Conservation (phyloP, 306 rosid species). For the Gastrolobium bilobum region DNA sequence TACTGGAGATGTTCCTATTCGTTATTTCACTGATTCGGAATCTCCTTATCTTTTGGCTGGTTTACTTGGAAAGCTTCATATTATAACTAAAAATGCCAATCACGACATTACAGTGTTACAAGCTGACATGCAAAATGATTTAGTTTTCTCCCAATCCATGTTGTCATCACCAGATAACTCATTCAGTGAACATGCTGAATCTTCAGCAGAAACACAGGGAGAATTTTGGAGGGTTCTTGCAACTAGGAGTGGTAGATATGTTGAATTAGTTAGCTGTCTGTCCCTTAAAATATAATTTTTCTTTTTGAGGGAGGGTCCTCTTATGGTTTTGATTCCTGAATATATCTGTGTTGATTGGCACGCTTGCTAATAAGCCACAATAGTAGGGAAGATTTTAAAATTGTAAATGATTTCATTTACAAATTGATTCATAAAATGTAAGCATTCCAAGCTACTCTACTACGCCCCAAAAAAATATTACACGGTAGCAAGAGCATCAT, state of each 20-base stretch:
- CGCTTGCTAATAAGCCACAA: conserved; percentile 31
- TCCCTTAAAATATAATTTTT: conserved; percentile 49
- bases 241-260: conserved; percentile 34
- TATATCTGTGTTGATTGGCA: conserved; percentile 25
- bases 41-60: conserved; percentile 63
- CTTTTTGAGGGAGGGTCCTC: neutral
- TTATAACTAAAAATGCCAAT: conserved; percentile 59
- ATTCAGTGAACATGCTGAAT: conserved; percentile 38
- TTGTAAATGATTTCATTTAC: conserved; percentile 31
- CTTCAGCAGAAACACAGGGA: conserved; percentile 28
- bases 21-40: conserved; percentile 51
- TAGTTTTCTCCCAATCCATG: conserved; percentile 42
- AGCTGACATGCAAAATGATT: conserved; percentile 49
- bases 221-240: conserved; percentile 47
- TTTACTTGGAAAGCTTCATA: conserved; percentile 60
- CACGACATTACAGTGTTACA: conserved; percentile 58
- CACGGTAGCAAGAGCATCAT: neutral
- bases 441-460: neutral
- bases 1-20: conserved; percentile 58
- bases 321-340: neutral
- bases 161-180: conserved; percentile 41
- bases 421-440: conserved; percentile 23
- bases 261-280: conserved; percentile 52
- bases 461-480: neutral
- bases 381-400: neutral